Base-by-base conservation (phyloP, 176 grass and related monocot genomes). In the Avena insularis region DNA sequence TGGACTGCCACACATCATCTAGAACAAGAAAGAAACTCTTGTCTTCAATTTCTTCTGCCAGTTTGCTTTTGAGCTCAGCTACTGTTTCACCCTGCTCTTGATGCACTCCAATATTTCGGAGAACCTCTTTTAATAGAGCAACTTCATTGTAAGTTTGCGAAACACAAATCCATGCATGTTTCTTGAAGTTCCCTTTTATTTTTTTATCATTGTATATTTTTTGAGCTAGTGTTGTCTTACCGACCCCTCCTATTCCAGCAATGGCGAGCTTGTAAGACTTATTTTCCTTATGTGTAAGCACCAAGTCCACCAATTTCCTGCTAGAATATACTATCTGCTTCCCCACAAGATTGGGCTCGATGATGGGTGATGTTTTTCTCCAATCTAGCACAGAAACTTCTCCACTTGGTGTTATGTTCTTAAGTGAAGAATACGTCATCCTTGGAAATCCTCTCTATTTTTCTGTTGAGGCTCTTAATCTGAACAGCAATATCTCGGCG, bases 181-280 rank as follows among this genome's bases (percentile, higher is more conserved):
- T 27, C 7, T 63, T 20, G 38, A 88, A 91, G 13, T 6, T 82
- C 13, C 87, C 62, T 25, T 67, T 58, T 16, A 85, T n/a, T 43
- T 16, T 69, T 13, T 21, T 35, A 25, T 88, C 70, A 71, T 88
- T 66, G 49, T 70, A 88, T 54, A 88, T 38, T 56, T 86, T 85
- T 60, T 82, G 90, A 87, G 91, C 80, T 5, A 92, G 80, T 2
- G 72, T 91, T 13, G 89, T 91, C 45, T 92, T 92, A 4, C 89
- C 89, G 8, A 87, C 72, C 20, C 89, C 89, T n/a, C 83, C 85
- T 82, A 8, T 85, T 19, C 90, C 90, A 40, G 60, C 59, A 35
- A 91, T 56, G 16, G 66, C 47, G 14, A 74, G 7, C 12, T 85
- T 65, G 9, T 72, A 61, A 17, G 58, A 35, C 31, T 88, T 87